A percentile compares a stretch with the other conserved stretches of the same genome.
Evolutionary conservation across 352 stramenopile species (phyloP).

Genomic region (Globisporangium okanoganense): DNA sequence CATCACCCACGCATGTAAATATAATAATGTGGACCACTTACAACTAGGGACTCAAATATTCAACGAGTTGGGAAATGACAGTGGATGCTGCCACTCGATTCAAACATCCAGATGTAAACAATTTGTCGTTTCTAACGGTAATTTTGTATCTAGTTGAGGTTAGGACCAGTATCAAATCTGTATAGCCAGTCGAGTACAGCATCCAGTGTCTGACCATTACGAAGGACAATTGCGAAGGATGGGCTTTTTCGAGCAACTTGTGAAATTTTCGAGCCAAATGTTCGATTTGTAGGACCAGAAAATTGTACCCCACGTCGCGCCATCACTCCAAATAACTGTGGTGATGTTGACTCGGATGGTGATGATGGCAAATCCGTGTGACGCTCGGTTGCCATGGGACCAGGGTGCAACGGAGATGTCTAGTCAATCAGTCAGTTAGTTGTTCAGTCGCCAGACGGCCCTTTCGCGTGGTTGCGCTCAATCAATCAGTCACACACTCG

Average conservation of each 20-base stretch:
- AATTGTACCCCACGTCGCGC: background rate
- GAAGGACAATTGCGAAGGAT: background rate
- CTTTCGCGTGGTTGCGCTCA: background rate
- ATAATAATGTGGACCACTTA: background rate
- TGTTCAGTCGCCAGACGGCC: background rate
- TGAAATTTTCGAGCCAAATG: constrained; percentile 3
- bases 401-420: background rate
- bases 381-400: background rate
- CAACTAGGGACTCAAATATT: background rate
- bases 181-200: no score
- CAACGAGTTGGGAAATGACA: background rate
- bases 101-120: no score
- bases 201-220: no score
- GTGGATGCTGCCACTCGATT: no score
- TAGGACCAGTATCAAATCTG: no score
- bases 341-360: background rate
- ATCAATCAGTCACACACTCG: constrained; percentile 1
- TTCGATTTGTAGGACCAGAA: constrained; percentile 4
- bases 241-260: background rate
- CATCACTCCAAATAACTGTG: background rate
- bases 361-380: background rate
- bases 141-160: no score
- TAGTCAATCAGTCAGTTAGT: constrained; percentile 3
- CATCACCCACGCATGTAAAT: no score
- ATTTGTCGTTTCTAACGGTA: no score